phyloP scores from a whole-genome alignment of 805 yeast species.

The Lipomyces kockii region DNA sequence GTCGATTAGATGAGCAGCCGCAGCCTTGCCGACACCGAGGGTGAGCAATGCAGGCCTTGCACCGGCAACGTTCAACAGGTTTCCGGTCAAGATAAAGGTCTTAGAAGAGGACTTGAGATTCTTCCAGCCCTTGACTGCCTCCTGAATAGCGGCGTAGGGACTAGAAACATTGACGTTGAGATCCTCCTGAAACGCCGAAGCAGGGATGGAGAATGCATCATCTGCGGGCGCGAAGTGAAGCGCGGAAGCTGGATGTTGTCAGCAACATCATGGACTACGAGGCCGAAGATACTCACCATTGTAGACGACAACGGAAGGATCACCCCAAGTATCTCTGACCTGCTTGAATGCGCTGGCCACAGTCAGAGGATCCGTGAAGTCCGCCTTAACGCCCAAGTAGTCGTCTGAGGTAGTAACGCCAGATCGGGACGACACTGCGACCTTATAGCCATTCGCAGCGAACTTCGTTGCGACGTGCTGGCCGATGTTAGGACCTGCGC shows the following conservation, averaged over 20 bases:
- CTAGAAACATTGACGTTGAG: not conserved
- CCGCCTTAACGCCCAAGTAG: not conserved
- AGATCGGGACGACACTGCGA: not conserved
- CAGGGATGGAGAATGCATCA: not conserved
- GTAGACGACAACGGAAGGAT: not conserved
- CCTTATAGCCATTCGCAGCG: not conserved
- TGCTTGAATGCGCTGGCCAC: not conserved
- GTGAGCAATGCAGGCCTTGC: not conserved
- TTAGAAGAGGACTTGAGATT: not conserved
- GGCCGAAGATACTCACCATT: not conserved
- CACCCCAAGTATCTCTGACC: not conserved
- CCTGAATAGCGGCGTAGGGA: not conserved
- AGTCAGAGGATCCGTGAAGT: not conserved
- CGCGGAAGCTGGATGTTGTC: not conserved
- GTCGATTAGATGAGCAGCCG: conserved; percentile 5
- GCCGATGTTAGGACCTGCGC: not conserved
- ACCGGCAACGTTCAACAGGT: not conserved
- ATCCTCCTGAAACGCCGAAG: not conserved
- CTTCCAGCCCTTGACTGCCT: not conserved
- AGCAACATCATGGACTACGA: not conserved
- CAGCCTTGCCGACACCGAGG: conserved; percentile 1
- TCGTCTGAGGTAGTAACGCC: not conserved
- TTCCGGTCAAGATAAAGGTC: conserved; percentile 1
- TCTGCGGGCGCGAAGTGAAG: not conserved
- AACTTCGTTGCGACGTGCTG: not conserved